Percentiles rank a stretch among this genome's conserved stretches.
Conservation (phyloP, 805 yeast genomes). For the Suhomyces vadensis region DNA sequence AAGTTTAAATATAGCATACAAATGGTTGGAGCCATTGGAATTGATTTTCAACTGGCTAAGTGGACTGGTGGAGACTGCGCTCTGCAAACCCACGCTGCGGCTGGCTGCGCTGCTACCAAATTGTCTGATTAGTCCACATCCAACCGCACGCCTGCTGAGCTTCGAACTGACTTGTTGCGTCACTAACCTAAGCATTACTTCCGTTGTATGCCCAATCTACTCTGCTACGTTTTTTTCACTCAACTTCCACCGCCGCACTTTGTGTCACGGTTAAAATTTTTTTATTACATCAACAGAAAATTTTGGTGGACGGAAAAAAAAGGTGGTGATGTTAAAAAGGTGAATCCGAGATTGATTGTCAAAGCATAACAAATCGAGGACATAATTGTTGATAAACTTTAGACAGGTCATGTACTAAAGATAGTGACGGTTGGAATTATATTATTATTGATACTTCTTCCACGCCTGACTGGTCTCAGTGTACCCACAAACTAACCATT, state of each 20-base stretch:
- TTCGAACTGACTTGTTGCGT: background rate
- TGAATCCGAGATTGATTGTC: background rate
- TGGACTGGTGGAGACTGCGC: background rate
- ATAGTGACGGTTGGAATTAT: background rate
- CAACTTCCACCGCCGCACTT: background rate
- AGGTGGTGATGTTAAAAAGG: background rate
- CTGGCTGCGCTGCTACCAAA: background rate
- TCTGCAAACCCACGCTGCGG: background rate
- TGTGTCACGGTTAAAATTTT: conserved; percentile 8
- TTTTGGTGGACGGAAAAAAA: conserved; percentile 3
- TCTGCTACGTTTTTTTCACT: background rate
- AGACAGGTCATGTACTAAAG: conserved; percentile 1
- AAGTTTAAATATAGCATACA: conserved; percentile 81
- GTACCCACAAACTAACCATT: background rate
- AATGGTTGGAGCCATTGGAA: conserved; percentile 49
- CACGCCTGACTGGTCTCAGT: conserved; percentile 2
- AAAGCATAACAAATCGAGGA: background rate
- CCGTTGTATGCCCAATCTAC: background rate
- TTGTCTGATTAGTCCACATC: background rate
- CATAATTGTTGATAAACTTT: background rate
- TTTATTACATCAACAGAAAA: conserved; percentile 8
- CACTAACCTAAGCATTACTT: background rate
- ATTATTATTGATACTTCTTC: background rate
- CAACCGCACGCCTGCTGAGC: background rate
- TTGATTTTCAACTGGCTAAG: conserved; percentile 52